phyloP scores from a whole-genome alignment of 1,139 yeast species.

The Pichia sp. region DNA sequence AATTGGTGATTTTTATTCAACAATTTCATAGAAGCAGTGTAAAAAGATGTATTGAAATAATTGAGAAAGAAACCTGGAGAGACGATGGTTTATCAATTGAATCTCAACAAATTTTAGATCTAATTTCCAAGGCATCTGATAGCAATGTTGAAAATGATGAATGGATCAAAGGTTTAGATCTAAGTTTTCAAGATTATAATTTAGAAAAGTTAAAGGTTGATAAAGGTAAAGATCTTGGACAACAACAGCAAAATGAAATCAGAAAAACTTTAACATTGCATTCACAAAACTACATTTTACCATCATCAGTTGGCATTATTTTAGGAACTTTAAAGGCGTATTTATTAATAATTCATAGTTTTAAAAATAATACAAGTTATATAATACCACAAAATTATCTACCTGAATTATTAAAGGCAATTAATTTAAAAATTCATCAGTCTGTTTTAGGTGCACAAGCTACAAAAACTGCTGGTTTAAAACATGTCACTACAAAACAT shows the following conservation, averaged over 20 bases:
- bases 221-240: too few species aligned
- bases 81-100: conserved; percentile 49
- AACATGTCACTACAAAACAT: conserved; percentile 71
- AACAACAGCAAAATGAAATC: not conserved
- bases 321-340: conserved; percentile 43
- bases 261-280: conserved; percentile 35
- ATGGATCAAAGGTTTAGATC: conserved; percentile 11
- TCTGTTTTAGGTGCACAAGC: conserved; percentile 76
- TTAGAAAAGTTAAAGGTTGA: too few species aligned
- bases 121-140: conserved; percentile 44
- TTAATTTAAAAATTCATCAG: conserved; percentile 53
- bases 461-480: conserved; percentile 65
- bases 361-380: conserved; percentile 31
- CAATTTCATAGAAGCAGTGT: conserved; percentile 51
- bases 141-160: conserved; percentile 12
- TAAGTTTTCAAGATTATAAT: conserved; percentile 21
- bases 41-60: conserved; percentile 38
- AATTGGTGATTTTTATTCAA: conserved; percentile 53
- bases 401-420: conserved; percentile 42
- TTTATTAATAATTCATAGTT: conserved; percentile 41
- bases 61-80: conserved; percentile 76
- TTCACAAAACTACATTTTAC: conserved; percentile 36
- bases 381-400: conserved; percentile 32
- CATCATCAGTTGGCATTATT: conserved; percentile 35
- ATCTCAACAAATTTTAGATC: conserved; percentile 50